A percentile compares a stretch with the other conserved stretches of the same genome.
Conservation (phyloP, 2,329 filamentous ascomycete species). For the Hymenoscyphus fraxineus region DNA sequence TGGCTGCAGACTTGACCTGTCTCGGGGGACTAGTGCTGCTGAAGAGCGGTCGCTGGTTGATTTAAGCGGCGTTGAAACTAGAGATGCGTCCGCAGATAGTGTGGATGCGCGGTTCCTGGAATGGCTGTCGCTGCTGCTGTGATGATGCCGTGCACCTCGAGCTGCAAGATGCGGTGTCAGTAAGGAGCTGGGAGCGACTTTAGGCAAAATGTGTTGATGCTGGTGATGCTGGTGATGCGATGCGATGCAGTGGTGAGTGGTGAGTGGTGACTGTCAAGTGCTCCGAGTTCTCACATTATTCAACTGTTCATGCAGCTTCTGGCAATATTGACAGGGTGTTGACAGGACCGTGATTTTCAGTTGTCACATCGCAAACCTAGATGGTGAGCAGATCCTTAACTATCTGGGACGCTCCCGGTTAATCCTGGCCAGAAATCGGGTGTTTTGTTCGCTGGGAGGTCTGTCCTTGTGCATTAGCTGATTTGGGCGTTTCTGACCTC, state of each 20-base stretch:
- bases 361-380: neutral
- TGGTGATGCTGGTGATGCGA: neutral
- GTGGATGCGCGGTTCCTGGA: slow-evolving; percentile 1
- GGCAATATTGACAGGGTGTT: neutral
- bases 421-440: neutral
- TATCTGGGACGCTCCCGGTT: neutral
- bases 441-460: neutral
- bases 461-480: neutral
- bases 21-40: neutral
- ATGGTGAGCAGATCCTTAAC: neutral
- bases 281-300: neutral
- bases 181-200: neutral
- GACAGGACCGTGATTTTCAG: neutral
- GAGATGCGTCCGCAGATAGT: neutral
- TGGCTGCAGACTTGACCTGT: neutral
- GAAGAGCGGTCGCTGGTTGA: neutral
- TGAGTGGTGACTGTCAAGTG: neutral
- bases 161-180: neutral
- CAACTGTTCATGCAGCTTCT: neutral
- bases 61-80: slow-evolving; percentile 2
- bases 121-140: neutral
- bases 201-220: neutral
- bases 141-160: neutral
- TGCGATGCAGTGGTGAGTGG: no score
- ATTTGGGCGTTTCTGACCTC: neutral